Evolutionary conservation across 441 rosid genomes (phyloP).

Genomic region (Raphanus hybrid): DNA sequence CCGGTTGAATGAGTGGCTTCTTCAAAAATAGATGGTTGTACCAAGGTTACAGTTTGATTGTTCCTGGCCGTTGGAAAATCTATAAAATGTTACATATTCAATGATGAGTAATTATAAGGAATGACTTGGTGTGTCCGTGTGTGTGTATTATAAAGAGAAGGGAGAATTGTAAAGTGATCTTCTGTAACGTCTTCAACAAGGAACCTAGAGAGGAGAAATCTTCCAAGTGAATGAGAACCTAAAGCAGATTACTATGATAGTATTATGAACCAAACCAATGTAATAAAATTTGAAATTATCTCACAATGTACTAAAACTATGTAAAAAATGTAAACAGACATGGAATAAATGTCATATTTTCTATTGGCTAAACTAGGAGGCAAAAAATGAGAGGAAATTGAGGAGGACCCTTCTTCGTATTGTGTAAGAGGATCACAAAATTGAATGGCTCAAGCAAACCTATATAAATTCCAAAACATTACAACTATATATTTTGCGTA

Average conservation of each 20-base stretch:
- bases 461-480: constrained; percentile 2
- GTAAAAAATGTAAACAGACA: neutral
- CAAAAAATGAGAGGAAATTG: neutral
- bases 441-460: constrained; percentile 34
- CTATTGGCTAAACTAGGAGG: constrained; percentile 11
- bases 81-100: neutral
- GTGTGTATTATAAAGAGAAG: constrained; percentile 41
- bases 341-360: neutral
- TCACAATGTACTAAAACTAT: neutral
- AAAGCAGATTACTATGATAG: neutral
- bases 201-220: constrained; percentile 50
- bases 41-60: constrained; percentile 3
- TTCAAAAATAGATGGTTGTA: neutral
- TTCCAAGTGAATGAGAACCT: neutral
- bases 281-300: neutral
- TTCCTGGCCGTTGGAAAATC: neutral
- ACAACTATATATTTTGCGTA: neutral
- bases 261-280: neutral
- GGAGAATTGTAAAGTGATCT: constrained; percentile 65
- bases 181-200: constrained; percentile 50
- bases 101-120: neutral
- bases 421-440: constrained; percentile 4
- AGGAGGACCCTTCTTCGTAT: constrained; percentile 32
- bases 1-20: constrained; percentile 45
- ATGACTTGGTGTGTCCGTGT: neutral